These are phyloP conservation scores for Macrophomina tecta DNA, from an alignment of 2,329 filamentous ascomycete genomes.

Conservation along the genomic window DNA sequence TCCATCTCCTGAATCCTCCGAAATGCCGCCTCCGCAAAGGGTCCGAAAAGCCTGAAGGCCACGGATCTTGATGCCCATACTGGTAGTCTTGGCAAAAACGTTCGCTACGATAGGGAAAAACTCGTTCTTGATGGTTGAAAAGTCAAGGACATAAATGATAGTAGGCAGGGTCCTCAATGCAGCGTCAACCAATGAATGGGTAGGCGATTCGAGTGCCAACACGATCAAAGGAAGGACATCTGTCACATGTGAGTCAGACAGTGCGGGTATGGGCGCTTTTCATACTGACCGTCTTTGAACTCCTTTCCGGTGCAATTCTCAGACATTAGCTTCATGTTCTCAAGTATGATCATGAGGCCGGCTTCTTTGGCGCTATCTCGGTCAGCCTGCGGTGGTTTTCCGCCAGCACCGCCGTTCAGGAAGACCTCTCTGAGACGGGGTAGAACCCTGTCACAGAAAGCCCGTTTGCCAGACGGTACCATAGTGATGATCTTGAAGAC, in stretches of 20 bases:
- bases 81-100: slow-evolving; percentile 92
- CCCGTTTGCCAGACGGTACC: slow-evolving; percentile 76
- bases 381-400: slow-evolving; percentile 61
- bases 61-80: slow-evolving; percentile 91
- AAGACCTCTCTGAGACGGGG: slow-evolving; percentile 86
- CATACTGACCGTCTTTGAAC: slow-evolving; percentile 81
- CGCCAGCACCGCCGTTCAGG: slow-evolving; percentile 58
- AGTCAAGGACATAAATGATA: slow-evolving; percentile 88
- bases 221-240: slow-evolving; percentile 88
- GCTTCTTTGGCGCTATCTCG: slow-evolving; percentile 85
- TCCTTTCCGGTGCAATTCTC: slow-evolving; percentile 87
- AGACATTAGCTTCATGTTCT: slow-evolving; percentile 77
- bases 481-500: slow-evolving; percentile 87
- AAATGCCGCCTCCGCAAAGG: slow-evolving; percentile 76
- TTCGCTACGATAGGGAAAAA: slow-evolving; percentile 89
- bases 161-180: slow-evolving; percentile 78
- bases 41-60: slow-evolving; percentile 89
- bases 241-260: slow-evolving; percentile 42
- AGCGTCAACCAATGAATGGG: slow-evolving; percentile 86
- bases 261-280: background rate
- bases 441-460: slow-evolving; percentile 86
- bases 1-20: slow-evolving; percentile 66
- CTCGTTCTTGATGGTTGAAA: slow-evolving; percentile 95
- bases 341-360: slow-evolving; percentile 87
- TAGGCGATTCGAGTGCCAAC: slow-evolving; percentile 84